These are phyloP conservation scores for Pseudodiploospora longispora DNA, from an alignment of 2,329 filamentous ascomycete genomes.

Conservation along the genomic window DNA sequence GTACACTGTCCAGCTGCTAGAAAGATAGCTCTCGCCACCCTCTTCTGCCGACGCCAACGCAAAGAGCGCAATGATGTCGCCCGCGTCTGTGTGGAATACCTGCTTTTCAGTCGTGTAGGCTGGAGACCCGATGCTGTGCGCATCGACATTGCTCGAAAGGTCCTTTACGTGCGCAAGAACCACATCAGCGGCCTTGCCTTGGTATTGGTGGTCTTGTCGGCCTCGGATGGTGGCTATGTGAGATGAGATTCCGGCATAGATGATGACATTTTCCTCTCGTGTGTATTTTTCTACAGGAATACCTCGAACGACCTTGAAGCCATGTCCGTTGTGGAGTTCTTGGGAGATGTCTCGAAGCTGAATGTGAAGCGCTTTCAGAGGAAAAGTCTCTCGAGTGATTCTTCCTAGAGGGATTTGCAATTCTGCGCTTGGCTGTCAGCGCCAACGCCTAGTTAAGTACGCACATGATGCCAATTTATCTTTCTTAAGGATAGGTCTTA, in stretches of 20 bases:
- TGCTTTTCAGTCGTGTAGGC: slow-evolving; percentile 55
- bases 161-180: slow-evolving; percentile 57
- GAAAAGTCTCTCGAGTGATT: slow-evolving; percentile 44
- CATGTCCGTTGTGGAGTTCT: slow-evolving; percentile 49
- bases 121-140: slow-evolving; percentile 43
- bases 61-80: slow-evolving; percentile 53
- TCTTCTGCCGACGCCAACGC: slow-evolving; percentile 41
- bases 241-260: slow-evolving; percentile 52
- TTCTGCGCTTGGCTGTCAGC: slow-evolving; percentile 16
- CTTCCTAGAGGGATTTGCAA: slow-evolving; percentile 25
- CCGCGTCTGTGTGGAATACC: slow-evolving; percentile 53
- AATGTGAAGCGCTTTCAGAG: slow-evolving; percentile 41
- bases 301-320: slow-evolving; percentile 55
- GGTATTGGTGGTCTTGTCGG: slow-evolving; percentile 39
- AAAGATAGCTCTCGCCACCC: slow-evolving; percentile 51
- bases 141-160: slow-evolving; percentile 25
- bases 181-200: slow-evolving; percentile 41
- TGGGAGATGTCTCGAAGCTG: slow-evolving; percentile 42
- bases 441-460: not conserved
- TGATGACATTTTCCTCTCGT: slow-evolving; percentile 48
- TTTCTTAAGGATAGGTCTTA: slow-evolving; percentile 10
- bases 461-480: not conserved
- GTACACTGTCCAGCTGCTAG: slow-evolving; percentile 52
- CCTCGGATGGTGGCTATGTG: slow-evolving; percentile 49
- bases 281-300: slow-evolving; percentile 43